Percentiles rank a stretch among this genome's conserved stretches.
Conservation (phyloP, 139 green algal species). For the Bryopsis sp. region DNA sequence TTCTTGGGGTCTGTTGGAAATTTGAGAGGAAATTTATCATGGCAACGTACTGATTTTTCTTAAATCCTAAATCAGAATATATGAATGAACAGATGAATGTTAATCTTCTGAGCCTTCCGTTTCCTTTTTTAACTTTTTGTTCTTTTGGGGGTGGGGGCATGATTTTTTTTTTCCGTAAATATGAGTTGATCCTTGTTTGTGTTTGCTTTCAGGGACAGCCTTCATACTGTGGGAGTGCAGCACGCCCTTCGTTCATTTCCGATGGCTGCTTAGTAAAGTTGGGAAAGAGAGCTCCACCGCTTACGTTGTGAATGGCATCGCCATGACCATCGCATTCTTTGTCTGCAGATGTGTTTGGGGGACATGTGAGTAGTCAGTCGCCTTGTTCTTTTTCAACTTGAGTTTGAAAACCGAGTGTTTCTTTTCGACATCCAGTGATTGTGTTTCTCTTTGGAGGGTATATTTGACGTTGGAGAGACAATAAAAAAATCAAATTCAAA, state of each 20-base stretch:
- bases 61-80: too few relatives aligned
- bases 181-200: too few relatives aligned
- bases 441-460: neutral
- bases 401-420: neutral
- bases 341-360: neutral
- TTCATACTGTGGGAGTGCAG: slow-evolving; percentile 47
- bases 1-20: too few relatives aligned
- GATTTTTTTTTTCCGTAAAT: too few relatives aligned
- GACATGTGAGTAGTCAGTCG: neutral
- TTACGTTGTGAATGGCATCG: slow-evolving; percentile 31
- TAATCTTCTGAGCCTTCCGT: too few relatives aligned
- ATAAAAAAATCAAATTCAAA: neutral
- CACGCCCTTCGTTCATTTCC: slow-evolving; percentile 37
- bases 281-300: slow-evolving; percentile 12
- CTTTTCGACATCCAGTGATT: neutral
- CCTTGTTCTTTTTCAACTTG: neutral
- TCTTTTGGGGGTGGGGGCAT: too few relatives aligned
- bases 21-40: too few relatives aligned
- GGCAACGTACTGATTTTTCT: too few relatives aligned
- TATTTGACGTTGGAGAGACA: neutral
- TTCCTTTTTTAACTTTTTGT: too few relatives aligned
- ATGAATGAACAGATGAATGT: too few relatives aligned
- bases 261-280: slow-evolving; percentile 39
- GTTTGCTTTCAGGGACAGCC: slow-evolving; percentile 24
- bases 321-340: neutral